Evolutionary conservation across 768 basidiomycete species (phyloP).

Genomic region (Gymnopilus junonius): DNA sequence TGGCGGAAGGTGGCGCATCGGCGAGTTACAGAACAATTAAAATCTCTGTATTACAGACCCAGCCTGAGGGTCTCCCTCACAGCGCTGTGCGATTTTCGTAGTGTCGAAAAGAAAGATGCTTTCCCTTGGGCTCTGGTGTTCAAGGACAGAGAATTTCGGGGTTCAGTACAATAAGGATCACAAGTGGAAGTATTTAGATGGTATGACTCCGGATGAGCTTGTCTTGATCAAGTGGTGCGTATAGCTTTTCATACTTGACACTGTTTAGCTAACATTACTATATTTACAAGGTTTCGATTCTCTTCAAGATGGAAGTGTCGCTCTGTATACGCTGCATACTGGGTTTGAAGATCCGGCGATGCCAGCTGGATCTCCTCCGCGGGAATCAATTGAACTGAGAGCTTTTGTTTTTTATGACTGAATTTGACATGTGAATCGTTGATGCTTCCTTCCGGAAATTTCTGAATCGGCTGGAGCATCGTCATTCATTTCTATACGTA

Average conservation of each 20-base stretch:
- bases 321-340: conserved; percentile 61
- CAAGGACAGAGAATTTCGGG: conserved; percentile 51
- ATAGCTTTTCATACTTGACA: neutral
- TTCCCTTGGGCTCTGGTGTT: conserved; percentile 48
- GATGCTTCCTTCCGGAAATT: too few relatives aligned
- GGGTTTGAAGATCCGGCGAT: conserved; percentile 58
- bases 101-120: conserved; percentile 46
- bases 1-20: too few relatives aligned
- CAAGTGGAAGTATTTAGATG: conserved; percentile 53
- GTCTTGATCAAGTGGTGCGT: conserved; percentile 54
- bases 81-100: conserved; percentile 55
- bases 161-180: conserved; percentile 50
- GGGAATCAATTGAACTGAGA: conserved; percentile 64
- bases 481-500: too few relatives aligned
- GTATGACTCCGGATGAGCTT: conserved; percentile 51
- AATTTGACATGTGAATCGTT: too few relatives aligned
- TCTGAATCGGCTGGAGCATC: too few relatives aligned
- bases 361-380: conserved; percentile 46
- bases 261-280: neutral
- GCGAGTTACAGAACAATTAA: too few relatives aligned
- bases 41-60: too few relatives aligned
- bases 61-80: too few relatives aligned
- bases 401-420: conserved; percentile 63
- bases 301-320: conserved; percentile 47
- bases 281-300: conserved; percentile 27